These are phyloP conservation scores for Quercus rubra DNA, from an alignment of 306 rosid species.

Conservation along the genomic window DNA sequence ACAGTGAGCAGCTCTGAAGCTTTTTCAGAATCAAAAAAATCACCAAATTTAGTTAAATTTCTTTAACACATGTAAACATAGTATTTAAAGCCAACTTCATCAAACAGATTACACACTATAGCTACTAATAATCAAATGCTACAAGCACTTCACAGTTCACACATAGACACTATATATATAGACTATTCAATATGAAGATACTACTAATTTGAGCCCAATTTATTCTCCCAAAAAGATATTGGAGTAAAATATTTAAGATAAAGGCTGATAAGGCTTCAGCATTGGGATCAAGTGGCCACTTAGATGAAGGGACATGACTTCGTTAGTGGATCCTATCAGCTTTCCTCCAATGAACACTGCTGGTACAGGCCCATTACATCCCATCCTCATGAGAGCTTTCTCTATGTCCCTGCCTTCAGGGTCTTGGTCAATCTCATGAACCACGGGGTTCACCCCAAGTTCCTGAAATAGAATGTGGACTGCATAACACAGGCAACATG, in stretches of 20 bases:
- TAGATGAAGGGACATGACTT: slow-evolving; percentile 95
- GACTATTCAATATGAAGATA: slow-evolving; percentile 34
- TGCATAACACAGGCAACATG: slow-evolving; percentile 88
- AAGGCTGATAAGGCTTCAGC: slow-evolving; percentile 49
- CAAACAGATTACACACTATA: slow-evolving; percentile 48
- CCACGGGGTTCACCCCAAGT: slow-evolving; percentile 51
- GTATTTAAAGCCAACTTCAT: slow-evolving; percentile 50
- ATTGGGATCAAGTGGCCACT: slow-evolving; percentile 59
- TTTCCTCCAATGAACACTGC: slow-evolving; percentile 92
- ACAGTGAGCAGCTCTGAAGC: background rate
- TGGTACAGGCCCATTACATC: slow-evolving; percentile 67
- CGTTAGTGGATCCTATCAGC: slow-evolving; percentile 84
- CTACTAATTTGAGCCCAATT: slow-evolving; percentile 44
- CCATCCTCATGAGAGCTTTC: slow-evolving; percentile 71
- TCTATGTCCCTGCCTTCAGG: slow-evolving; percentile 91
- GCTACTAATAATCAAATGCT: slow-evolving; percentile 57
- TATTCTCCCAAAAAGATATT: slow-evolving; percentile 48
- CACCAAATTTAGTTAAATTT: background rate
- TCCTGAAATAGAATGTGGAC: slow-evolving; percentile 72
- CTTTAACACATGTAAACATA: background rate
- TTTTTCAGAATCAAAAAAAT: background rate
- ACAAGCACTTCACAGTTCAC: slow-evolving; percentile 41
- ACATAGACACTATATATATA: slow-evolving; percentile 29
- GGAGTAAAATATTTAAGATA: slow-evolving; percentile 23
- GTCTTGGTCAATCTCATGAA: slow-evolving; percentile 78